Conservation (phyloP, 768 basidiomycete species). For the Phlegmacium glaucopus region DNA sequence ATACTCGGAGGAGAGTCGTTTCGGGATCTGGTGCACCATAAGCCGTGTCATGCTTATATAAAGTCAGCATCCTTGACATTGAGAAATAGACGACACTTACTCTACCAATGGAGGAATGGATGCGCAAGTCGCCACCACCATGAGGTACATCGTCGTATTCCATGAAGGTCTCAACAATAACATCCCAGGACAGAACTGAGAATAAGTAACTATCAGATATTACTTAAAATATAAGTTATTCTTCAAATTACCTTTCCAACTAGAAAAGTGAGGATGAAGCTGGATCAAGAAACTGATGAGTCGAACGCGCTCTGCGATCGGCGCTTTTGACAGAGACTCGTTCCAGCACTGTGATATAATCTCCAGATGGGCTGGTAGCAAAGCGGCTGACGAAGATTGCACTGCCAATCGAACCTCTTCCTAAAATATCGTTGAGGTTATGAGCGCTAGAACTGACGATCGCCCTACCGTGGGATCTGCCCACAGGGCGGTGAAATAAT, state of each 20-base stretch:
- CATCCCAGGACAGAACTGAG: conserved; percentile 64
- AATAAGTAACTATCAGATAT: background rate
- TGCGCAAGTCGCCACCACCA: conserved; percentile 34
- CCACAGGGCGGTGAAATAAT: conserved; percentile 65
- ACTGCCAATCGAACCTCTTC: conserved; percentile 65
- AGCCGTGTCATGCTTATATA: conserved; percentile 1
- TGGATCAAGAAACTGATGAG: conserved; percentile 64
- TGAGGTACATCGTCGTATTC: conserved; percentile 47
- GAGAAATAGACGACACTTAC: background rate
- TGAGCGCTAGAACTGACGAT: background rate
- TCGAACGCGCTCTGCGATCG: conserved; percentile 53
- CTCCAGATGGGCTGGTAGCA: conserved; percentile 64
- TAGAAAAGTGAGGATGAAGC: conserved; percentile 63
- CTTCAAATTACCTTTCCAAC: conserved; percentile 53
- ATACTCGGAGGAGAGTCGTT: conserved; percentile 42
- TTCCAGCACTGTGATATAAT: conserved; percentile 68
- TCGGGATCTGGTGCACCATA: conserved; percentile 39
- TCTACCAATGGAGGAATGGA: conserved; percentile 40
- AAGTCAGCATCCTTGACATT: background rate
- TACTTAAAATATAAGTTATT: background rate
- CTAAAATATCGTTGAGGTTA: conserved; percentile 32
- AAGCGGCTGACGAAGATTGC: conserved; percentile 53
- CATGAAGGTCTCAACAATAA: conserved; percentile 52
- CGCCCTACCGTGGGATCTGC: conserved; percentile 51
- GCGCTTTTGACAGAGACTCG: conserved; percentile 52